Percentiles rank a stretch among this genome's conserved stretches.
Evolutionary conservation across 805 yeast species (phyloP).

Genomic region (Wickerhamomyces sydowiorum): DNA sequence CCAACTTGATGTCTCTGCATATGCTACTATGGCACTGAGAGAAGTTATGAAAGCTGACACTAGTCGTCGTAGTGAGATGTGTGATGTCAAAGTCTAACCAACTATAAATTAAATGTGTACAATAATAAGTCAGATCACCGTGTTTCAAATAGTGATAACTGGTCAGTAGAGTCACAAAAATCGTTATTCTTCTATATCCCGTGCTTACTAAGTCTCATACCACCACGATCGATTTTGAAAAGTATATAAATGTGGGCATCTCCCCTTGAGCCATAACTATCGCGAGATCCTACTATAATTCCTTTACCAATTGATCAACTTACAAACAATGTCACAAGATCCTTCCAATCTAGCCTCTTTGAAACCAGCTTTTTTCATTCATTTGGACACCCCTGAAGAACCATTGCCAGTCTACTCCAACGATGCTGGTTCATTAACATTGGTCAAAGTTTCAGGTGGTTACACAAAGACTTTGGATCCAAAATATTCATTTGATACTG

Average conservation of each 20-base stretch:
- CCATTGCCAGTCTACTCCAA: constrained; percentile 25
- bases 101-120: background rate
- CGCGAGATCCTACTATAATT: too few relatives aligned
- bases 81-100: constrained; percentile 28
- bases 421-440: constrained; percentile 20
- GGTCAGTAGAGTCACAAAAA: background rate
- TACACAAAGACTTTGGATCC: constrained; percentile 31
- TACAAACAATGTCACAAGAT: too few relatives aligned
- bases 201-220: too few relatives aligned
- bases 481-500: constrained; percentile 32
- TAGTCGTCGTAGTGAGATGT: constrained; percentile 44
- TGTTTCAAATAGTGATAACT: background rate
- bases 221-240: too few relatives aligned
- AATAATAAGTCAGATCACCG: background rate
- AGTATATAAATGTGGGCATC: too few relatives aligned
- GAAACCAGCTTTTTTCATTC: constrained; percentile 33
- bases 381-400: constrained; percentile 27
- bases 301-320: too few relatives aligned
- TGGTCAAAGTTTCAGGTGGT: constrained; percentile 30
- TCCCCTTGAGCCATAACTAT: too few relatives aligned
- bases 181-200: too few relatives aligned
- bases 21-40: constrained; percentile 96
- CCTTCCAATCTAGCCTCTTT: constrained; percentile 2
- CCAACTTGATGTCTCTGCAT: constrained; percentile 79
- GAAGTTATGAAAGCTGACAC: constrained; percentile 83